A percentile compares a stretch with the other conserved stretches of the same genome.
These are phyloP conservation scores for Tolypocladium pustulatum DNA, from an alignment of 2,329 filamentous ascomycete genomes.

Conservation along the genomic window DNA sequence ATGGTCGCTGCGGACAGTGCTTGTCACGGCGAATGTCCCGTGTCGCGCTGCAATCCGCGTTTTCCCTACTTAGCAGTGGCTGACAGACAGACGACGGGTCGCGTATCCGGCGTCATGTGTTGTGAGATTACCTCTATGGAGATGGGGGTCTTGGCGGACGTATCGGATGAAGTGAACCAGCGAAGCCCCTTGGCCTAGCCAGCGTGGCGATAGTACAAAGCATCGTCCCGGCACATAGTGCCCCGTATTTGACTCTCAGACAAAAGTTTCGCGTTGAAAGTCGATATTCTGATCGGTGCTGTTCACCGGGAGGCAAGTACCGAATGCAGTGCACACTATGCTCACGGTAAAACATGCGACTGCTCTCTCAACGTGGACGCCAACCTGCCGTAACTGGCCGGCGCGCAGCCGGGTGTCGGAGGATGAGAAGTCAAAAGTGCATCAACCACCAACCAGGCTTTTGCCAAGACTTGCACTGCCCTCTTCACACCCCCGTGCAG, in stretches of 20 bases:
- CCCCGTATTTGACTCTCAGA: background rate
- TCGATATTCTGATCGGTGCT: background rate
- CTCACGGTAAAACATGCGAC: background rate
- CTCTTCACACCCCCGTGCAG: background rate
- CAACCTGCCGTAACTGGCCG: background rate
- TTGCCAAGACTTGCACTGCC: constrained; percentile 5
- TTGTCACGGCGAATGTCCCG: background rate
- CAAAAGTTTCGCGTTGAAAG: background rate
- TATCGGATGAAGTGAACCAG: background rate
- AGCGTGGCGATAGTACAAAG: background rate
- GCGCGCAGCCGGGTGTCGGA: background rate
- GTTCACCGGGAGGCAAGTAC: no score
- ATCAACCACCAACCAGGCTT: background rate
- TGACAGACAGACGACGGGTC: background rate
- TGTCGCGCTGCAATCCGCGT: background rate
- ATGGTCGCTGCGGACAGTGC: background rate
- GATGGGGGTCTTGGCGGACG: background rate
- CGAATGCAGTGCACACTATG: no score
- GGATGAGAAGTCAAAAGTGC: background rate
- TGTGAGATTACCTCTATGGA: background rate
- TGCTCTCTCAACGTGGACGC: background rate
- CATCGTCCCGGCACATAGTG: background rate
- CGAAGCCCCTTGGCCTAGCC: background rate
- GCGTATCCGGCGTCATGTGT: background rate
- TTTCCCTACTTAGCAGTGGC: background rate